Base-by-base conservation (phyloP, 1,284 basidiomycete species). In the Ganoderma lingzhi region DNA sequence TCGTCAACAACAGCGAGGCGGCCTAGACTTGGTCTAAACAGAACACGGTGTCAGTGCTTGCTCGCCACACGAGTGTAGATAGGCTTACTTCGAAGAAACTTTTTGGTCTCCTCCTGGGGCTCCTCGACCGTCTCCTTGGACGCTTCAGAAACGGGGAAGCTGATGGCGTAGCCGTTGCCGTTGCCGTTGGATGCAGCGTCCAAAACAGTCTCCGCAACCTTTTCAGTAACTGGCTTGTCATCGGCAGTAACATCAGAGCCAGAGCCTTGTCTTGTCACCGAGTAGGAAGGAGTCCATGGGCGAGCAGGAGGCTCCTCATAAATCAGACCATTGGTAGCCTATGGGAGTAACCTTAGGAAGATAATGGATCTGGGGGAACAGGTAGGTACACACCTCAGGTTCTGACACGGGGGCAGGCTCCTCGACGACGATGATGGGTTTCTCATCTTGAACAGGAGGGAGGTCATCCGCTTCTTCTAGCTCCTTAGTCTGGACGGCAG, bases 221-320 rank as follows among this genome's bases (percentile, higher is more conserved):
- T 63, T 67, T 69, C 64, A 23, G 48, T 15, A 30, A 44, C 19
- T 17, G 63, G 15, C 59, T 28, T 68, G 67, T 51, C 72, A 39
- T 71, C 72, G 5, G 51, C 53, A 12, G 70, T 68, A 6, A 63
- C 67, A 48, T 71, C 72, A 28, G 70, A 69, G 6, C 58, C 75
- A 28, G 81, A 75, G n/a, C 82, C 83, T 71, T 82, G 82, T 4
- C 72, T 75, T 1, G 78, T 80, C 12, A 78, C 77, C 6, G 74
- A 75, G 62, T 78, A 78, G 32, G 76, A 77, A 15, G 76, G 77
- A 1, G 76, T 77, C 76, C 76, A 79, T 48, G 75, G 74, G 2
- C 73, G 71, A 2, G 64, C 63, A 58, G 70, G 74, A 6, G 66
- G 62, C 59, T 72, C 74, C 3, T 70, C 62, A 32, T 19, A 23